Evolutionary conservation across 163 green algal genomes (phyloP).

Genomic region (Scenedesmus sp.): DNA sequence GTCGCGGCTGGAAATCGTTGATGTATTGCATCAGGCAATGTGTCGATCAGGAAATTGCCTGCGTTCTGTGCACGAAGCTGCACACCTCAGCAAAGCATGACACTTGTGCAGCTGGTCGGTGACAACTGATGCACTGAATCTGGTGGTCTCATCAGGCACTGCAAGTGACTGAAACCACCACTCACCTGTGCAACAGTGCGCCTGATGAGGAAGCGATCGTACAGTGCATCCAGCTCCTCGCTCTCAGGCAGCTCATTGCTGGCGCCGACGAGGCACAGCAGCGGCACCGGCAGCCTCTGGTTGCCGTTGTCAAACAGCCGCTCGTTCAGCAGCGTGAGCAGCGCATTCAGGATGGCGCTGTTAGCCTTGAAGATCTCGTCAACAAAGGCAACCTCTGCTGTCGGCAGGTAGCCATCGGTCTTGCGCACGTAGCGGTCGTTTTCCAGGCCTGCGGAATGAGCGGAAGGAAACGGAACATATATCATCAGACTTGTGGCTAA

Average conservation of each 20-base stretch:
- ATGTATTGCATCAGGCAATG: too few species aligned
- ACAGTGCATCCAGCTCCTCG: constrained; percentile 97
- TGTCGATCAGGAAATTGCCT: too few species aligned
- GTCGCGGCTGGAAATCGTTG: background rate
- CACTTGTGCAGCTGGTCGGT: too few species aligned
- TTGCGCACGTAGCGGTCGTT: constrained; percentile 76
- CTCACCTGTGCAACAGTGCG: constrained; percentile 85
- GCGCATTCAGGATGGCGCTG: constrained; percentile 81
- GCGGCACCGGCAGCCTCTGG: constrained; percentile 64
- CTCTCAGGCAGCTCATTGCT: constrained; percentile 97
- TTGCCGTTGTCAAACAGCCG: constrained; percentile 83
- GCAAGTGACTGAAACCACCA: background rate
- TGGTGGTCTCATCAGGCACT: too few species aligned
- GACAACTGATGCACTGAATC: too few species aligned
- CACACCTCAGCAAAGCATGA: too few species aligned
- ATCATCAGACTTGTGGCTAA: too few species aligned
- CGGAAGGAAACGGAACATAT: background rate
- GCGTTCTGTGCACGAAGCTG: too few species aligned
- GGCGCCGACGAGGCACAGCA: constrained; percentile 85
- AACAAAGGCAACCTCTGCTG: constrained; percentile 87
- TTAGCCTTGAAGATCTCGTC: constrained; percentile 80
- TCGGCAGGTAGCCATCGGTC: constrained; percentile 77
- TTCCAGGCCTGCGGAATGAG: constrained; percentile 63
- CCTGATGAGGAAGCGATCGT: constrained; percentile 96
- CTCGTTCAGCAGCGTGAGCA: constrained; percentile 85